Base-by-base conservation (phyloP, 768 basidiomycete genomes). In the Boletus sp. region DNA sequence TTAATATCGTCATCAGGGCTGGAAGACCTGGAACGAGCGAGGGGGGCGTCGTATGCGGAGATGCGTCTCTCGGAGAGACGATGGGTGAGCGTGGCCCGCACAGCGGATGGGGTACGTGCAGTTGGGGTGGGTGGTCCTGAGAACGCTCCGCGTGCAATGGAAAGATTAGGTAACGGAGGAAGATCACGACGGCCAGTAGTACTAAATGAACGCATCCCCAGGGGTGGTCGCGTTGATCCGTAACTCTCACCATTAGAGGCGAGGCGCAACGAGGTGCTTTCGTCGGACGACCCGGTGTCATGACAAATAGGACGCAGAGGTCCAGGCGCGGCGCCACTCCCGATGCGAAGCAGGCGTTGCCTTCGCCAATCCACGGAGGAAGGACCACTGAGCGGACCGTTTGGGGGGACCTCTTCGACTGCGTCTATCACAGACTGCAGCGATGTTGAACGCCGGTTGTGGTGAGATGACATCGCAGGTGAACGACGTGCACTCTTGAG, bases 41-140 rank as follows among this genome's bases (percentile, higher is more conserved):
- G 62, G 7, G 71, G 69, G 5, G 79, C 79, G 61, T 91, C 90
- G 56, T 91, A 92, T 3, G 87, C 81, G 3, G 87, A 85, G 51
- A 90, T 85, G 0, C 85, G 86, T 9, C 88, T 80, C 60, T 83
- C 79, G 35, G 74, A 66, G 38, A 64, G 58, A 46, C 69, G 74
- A 45, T 82, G 68, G 47, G 75, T 65, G 57, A 77, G 71, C 7
- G 76, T 62, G 23, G 55, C 40, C 1, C 53, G 64, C 7, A 63
- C 70, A 32, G 77, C 68, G 4, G 64, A 63, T 5, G 79, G 67
- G 7, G 74, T 65, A 45, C 64, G 61, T 21, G 60, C 3, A 4
- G 57, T 55, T 7, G 77, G 72, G 48, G 73, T 71, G 4, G 70
- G 51, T 8, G 79, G 74, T 47, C 63, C 67, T 30, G 79, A 78